Evolutionary conservation across 1,284 basidiomycete species (phyloP).

Genomic region (Vanrija sp.): DNA sequence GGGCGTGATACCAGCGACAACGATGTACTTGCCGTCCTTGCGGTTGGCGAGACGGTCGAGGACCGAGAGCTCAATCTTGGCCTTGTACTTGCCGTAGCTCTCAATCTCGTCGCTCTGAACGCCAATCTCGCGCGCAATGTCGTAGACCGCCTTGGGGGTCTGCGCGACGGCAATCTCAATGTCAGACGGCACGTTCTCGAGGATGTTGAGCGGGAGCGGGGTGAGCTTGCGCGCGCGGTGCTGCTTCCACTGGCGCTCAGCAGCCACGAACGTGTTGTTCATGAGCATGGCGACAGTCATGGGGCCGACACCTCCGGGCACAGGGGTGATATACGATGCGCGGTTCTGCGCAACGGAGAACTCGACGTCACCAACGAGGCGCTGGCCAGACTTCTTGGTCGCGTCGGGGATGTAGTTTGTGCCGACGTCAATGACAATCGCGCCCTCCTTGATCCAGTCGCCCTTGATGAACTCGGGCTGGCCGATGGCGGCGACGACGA

Average conservation of each 20-base stretch:
- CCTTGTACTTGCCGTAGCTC: slow-evolving; percentile 93
- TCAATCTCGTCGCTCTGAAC: slow-evolving; percentile 83
- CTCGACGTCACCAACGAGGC: slow-evolving; percentile 94
- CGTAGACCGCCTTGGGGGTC: slow-evolving; percentile 80
- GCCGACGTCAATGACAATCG: slow-evolving; percentile 92
- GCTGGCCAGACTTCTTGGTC: slow-evolving; percentile 90
- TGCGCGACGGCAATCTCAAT: slow-evolving; percentile 96
- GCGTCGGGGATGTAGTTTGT: slow-evolving; percentile 92
- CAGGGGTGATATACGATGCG: slow-evolving; percentile 90
- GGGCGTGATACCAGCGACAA: slow-evolving; percentile 96
- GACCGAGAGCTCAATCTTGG: slow-evolving; percentile 89
- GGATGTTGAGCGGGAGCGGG: slow-evolving; percentile 72
- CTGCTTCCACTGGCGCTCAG: slow-evolving; percentile 72
- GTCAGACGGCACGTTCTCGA: slow-evolving; percentile 84
- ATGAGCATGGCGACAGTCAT: slow-evolving; percentile 99
- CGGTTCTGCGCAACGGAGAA: slow-evolving; percentile 70
- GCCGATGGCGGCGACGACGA: slow-evolving; percentile 91
- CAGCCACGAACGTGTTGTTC: slow-evolving; percentile 86
- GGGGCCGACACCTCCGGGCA: slow-evolving; percentile 96
- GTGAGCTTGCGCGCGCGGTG: slow-evolving; percentile 62
- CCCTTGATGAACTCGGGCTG: slow-evolving; percentile 86
- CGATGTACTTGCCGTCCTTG: slow-evolving; percentile 89
- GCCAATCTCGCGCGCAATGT: slow-evolving; percentile 86
- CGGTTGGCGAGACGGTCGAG: slow-evolving; percentile 80
- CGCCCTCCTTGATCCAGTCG: slow-evolving; percentile 92